These are phyloP conservation scores for Huntiella abstrusa DNA, from an alignment of 2,329 filamentous ascomycete genomes.

Conservation along the genomic window DNA sequence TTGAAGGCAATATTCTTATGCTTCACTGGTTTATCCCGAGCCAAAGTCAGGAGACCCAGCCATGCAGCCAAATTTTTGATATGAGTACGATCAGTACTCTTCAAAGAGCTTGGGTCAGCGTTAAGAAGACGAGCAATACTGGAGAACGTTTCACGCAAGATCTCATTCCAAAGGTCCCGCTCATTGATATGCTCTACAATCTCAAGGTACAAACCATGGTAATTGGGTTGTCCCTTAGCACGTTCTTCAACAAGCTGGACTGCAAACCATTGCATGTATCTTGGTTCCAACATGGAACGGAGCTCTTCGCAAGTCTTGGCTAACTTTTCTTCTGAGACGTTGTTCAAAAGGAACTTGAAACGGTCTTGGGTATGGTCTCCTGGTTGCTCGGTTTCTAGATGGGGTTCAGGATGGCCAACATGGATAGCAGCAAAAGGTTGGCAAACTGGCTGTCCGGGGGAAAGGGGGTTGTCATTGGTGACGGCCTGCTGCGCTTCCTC, in stretches of 20 bases:
- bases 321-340: conserved; percentile 79
- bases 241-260: conserved; percentile 87
- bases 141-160: conserved; percentile 82
- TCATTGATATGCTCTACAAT: conserved; percentile 70
- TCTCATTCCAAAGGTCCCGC: conserved; percentile 62
- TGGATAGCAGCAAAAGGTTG: conserved; percentile 64
- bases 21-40: conserved; percentile 85
- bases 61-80: conserved; percentile 87
- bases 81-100: conserved; percentile 50
- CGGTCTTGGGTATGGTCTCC: conserved; percentile 74
- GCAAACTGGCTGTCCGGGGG: conserved; percentile 34
- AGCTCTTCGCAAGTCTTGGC: conserved; percentile 70
- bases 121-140: conserved; percentile 78
- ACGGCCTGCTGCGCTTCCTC: not conserved
- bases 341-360: conserved; percentile 91
- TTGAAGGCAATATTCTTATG: conserved; percentile 96
- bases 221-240: conserved; percentile 93
- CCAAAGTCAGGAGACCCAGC: conserved; percentile 84
- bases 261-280: conserved; percentile 92
- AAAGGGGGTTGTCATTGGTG: conserved; percentile 16
- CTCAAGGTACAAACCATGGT: conserved; percentile 81
- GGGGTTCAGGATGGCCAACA: conserved; percentile 47
- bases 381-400: conserved; percentile 59
- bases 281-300: conserved; percentile 55
- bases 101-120: conserved; percentile 45